These are phyloP conservation scores for Trichosporon asahii DNA, from an alignment of 1,284 basidiomycete genomes.

Conservation along the genomic window DNA sequence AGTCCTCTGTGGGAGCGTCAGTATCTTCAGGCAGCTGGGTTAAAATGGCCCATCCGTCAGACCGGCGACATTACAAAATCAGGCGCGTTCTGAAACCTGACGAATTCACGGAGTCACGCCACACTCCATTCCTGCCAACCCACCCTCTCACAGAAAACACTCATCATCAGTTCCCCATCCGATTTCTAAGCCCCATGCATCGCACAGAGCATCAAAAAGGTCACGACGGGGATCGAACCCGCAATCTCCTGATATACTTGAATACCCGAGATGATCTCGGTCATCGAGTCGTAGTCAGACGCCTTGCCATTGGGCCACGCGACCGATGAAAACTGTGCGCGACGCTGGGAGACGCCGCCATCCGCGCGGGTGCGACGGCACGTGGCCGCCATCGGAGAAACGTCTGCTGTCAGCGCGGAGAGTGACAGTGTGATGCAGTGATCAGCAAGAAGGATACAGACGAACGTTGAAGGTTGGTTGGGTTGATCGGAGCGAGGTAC, in stretches of 20 bases:
- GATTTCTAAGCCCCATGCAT: neutral
- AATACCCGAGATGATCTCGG: neutral
- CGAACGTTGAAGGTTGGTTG: too few species aligned
- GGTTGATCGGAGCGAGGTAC: neutral
- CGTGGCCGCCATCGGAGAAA: neutral
- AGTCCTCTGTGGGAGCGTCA: too few species aligned
- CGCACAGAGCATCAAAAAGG: neutral
- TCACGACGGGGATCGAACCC: constrained; percentile 4
- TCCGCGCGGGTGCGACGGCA: neutral
- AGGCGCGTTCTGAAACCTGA: too few species aligned
- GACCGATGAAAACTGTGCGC: neutral
- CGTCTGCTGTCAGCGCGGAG: neutral
- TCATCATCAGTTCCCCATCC: neutral
- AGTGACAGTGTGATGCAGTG: neutral
- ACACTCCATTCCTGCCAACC: neutral
- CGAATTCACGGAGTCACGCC: neutral
- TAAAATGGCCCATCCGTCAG: too few species aligned
- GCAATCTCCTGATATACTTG: neutral
- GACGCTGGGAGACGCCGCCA: neutral
- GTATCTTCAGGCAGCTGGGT: too few species aligned
- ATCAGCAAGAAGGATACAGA: too few species aligned
- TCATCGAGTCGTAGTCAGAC: neutral
- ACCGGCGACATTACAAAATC: too few species aligned
- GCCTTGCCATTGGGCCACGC: constrained; percentile 1
- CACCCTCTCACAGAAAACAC: too few species aligned